These are phyloP conservation scores for Wickerhamomyces alni DNA, from an alignment of 805 yeast genomes.

Conservation along the genomic window DNA sequence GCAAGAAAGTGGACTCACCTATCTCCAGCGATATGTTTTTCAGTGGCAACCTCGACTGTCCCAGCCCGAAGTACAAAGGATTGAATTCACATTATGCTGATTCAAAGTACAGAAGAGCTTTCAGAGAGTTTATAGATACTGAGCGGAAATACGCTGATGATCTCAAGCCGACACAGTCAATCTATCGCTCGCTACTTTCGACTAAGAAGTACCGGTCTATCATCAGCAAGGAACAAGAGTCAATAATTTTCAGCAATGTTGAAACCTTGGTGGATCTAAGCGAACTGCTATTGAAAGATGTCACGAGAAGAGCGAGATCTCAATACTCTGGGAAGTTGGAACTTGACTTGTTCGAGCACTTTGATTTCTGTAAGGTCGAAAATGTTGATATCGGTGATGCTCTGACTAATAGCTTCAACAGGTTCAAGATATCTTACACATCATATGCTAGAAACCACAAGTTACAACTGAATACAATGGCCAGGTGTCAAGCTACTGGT, in stretches of 20 bases:
- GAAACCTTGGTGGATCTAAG: slow-evolving; percentile 33
- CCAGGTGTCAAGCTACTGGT: slow-evolving; percentile 10
- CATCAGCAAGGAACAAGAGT: slow-evolving; percentile 29
- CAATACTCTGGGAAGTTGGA: slow-evolving; percentile 2
- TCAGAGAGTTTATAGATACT: slow-evolving; percentile 26
- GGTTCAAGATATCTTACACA: slow-evolving; percentile 28
- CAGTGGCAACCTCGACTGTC: neutral
- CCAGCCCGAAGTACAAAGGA: slow-evolving; percentile 1
- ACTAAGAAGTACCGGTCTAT: slow-evolving; percentile 25
- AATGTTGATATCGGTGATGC: slow-evolving; percentile 24
- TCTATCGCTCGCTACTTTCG: slow-evolving; percentile 28
- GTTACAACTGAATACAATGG: slow-evolving; percentile 24
- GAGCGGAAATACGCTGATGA: slow-evolving; percentile 29
- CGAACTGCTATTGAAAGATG: slow-evolving; percentile 22
- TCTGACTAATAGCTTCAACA: slow-evolving; percentile 25
- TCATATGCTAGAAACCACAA: slow-evolving; percentile 27
- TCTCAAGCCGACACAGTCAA: slow-evolving; percentile 24
- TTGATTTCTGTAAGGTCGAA: slow-evolving; percentile 6
- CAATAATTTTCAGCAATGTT: slow-evolving; percentile 38
- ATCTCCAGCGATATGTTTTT: slow-evolving; percentile 19
- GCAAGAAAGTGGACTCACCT: slow-evolving; percentile 33
- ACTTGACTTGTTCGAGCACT: slow-evolving; percentile 5
- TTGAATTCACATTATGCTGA: slow-evolving; percentile 1
- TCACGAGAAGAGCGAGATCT: slow-evolving; percentile 4
- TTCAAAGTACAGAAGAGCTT: slow-evolving; percentile 14